Evolutionary conservation across 805 yeast genomes (phyloP), one percentile per base, ranked within the genome.

Genomic region (Crinitomyces ghanaensis): DNA sequence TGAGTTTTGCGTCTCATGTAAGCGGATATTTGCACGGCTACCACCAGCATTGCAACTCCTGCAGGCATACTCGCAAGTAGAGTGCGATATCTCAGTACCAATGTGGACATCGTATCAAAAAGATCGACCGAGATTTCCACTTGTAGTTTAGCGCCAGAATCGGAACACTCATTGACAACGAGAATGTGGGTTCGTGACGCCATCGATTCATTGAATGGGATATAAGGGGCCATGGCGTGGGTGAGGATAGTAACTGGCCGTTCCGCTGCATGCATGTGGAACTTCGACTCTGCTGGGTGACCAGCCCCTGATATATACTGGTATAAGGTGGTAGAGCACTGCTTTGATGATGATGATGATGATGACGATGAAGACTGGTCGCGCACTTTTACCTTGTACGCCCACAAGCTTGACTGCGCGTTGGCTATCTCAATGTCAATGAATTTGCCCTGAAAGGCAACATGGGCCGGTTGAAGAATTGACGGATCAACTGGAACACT

Each of bases 61-160:
- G 77, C 61, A 3, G 93, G 85, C 34, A 80, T 66, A 1, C 85
- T 66, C 3, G 81, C 77, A 26, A 79, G 59, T 1, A 81, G 72
- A 9, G 88, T 65, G 47, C 98, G 66, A 54, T 80, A 88, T 36
- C 93, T 64, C 44, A 85, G 61, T 4, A 81, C 77, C 30, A 86
- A 56, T 42, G 79, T 63, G 36, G 75, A 77, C 38, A 86, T 54
- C 24, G 88, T 77, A 19, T 66, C 62, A 28, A 68, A 44, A 50
- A 72, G 54, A 51, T 80, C 78, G 11, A 81, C 41, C 4, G 36
- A 29, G 17, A 34, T 26, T n/a, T n/a, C 35, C 25, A 17, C 16
- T 5, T 6, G 12, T 19, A 12, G 31, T 8, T 24, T 32, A 19
- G 16, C 25, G 20, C 16, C 28, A n/a, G 20, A 14, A 22, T 28